Percentiles rank a stretch among this genome's conserved stretches.
Conservation (phyloP, 352 stramenopile genomes). For the Saprolegnia diclina region DNA sequence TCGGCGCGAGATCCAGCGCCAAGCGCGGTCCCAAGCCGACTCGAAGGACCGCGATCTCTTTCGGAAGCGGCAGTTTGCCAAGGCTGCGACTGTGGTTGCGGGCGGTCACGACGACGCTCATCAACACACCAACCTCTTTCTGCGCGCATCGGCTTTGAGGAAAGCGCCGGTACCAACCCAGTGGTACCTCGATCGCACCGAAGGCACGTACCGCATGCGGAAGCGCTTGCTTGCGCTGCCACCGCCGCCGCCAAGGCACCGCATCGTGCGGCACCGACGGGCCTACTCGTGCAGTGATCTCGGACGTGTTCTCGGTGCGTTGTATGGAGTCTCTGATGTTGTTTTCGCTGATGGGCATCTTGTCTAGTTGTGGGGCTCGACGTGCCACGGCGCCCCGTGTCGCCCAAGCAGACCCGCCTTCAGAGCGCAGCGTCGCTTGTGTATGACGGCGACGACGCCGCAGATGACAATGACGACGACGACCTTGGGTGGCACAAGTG, state of each 20-base stretch:
- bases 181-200: slow-evolving; percentile 56
- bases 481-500: slow-evolving; percentile 24
- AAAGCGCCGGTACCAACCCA: neutral
- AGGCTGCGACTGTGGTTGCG: neutral
- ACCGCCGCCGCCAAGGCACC: neutral
- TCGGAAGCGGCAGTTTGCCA: neutral
- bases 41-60: slow-evolving; percentile 7
- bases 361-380: neutral
- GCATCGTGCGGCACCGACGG: neutral
- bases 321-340: neutral
- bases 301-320: neutral
- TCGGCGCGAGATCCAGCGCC: slow-evolving; percentile 1
- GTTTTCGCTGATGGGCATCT: neutral
- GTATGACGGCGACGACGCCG: slow-evolving; percentile 20
- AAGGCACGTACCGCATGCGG: slow-evolving; percentile 60
- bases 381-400: neutral
- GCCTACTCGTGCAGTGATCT: slow-evolving; percentile 11
- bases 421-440: slow-evolving; percentile 10
- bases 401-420: neutral
- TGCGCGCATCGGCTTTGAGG: slow-evolving; percentile 10
- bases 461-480: slow-evolving; percentile 32
- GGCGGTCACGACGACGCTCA: neutral
- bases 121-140: neutral
- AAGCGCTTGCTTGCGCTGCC: slow-evolving; percentile 36
- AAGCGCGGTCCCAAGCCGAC: neutral